Percentiles rank a stretch among this genome's conserved stretches.
These are phyloP conservation scores for Teunomyces stri DNA, from an alignment of 805 yeast genomes.

Conservation along the genomic window DNA sequence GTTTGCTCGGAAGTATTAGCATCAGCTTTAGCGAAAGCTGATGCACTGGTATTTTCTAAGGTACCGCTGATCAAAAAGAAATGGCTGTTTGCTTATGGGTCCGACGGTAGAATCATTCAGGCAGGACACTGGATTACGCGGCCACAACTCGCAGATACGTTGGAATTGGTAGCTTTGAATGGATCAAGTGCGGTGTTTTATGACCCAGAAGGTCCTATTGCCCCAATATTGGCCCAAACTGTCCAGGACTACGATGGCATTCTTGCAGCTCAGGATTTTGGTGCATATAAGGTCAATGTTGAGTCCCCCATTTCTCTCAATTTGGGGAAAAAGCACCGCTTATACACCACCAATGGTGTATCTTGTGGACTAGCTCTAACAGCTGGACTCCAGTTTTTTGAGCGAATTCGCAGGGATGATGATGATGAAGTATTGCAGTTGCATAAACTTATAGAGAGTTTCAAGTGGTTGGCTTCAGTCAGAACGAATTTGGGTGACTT, in stretches of 20 bases:
- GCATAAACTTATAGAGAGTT: slow-evolving; percentile 74
- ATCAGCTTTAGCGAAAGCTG: slow-evolving; percentile 25
- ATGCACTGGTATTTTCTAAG: slow-evolving; percentile 21
- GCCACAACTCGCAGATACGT: slow-evolving; percentile 61
- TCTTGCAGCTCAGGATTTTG: slow-evolving; percentile 62
- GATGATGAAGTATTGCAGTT: slow-evolving; percentile 36
- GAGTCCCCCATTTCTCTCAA: slow-evolving; percentile 27
- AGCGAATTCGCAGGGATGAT: slow-evolving; percentile 24
- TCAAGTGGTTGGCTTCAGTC: slow-evolving; percentile 93
- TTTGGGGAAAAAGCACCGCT: slow-evolving; percentile 18
- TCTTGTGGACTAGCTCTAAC: slow-evolving; percentile 81
- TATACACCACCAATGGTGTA: slow-evolving; percentile 60
- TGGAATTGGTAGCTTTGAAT: slow-evolving; percentile 65
- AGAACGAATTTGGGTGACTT: slow-evolving; percentile 83
- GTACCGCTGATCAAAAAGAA: slow-evolving; percentile 32
- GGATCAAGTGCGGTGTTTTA: slow-evolving; percentile 80
- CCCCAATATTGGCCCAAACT: slow-evolving; percentile 50
- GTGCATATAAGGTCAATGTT: slow-evolving; percentile 51
- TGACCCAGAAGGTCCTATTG: slow-evolving; percentile 79
- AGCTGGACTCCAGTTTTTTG: slow-evolving; percentile 69
- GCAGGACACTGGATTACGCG: slow-evolving; percentile 64
- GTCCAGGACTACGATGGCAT: slow-evolving; percentile 65
- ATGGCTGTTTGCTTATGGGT: slow-evolving; percentile 56
- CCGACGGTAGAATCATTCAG: slow-evolving; percentile 25
- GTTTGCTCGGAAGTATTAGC: slow-evolving; percentile 23